Percentiles rank a stretch among this genome's conserved stretches.
These are phyloP conservation scores for Solanum phureja DNA, from an alignment of 257 asterid species.

Conservation along the genomic window DNA sequence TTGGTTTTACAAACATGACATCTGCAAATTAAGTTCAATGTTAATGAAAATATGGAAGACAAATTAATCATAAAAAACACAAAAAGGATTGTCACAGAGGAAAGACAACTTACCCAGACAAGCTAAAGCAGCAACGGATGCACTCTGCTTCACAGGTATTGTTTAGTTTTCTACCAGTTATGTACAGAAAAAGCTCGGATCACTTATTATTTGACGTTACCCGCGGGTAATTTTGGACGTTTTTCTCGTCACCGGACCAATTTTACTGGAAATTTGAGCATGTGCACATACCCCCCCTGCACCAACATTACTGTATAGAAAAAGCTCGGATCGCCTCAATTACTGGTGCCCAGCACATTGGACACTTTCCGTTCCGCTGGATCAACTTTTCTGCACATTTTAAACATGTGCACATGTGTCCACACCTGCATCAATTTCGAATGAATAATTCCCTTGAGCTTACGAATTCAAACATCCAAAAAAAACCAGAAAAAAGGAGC, in stretches of 20 bases:
- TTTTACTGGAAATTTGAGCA: background rate
- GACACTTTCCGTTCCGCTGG: constrained; percentile 49
- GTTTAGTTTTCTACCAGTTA: background rate
- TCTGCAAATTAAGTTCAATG: constrained; percentile 1
- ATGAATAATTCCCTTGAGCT: background rate
- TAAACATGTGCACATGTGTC: constrained; percentile 85
- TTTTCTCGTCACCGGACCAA: background rate
- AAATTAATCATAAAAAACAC: background rate
- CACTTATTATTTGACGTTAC: background rate
- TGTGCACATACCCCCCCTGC: background rate
- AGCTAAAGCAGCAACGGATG: background rate
- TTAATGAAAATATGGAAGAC: background rate
- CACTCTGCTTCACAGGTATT: background rate
- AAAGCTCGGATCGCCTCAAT: constrained; percentile 73
- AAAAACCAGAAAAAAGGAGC: background rate
- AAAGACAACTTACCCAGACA: background rate
- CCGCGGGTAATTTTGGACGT: background rate
- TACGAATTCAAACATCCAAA: background rate
- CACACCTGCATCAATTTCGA: constrained; percentile 44
- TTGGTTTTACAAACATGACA: background rate
- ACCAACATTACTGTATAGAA: constrained; percentile 26
- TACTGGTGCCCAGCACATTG: constrained; percentile 77
- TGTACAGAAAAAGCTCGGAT: background rate
- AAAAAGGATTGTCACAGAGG: background rate
- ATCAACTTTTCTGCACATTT: constrained; percentile 63